phyloP scores from a whole-genome alignment of 306 rosid species.

The Cicer pinnatifidum region DNA sequence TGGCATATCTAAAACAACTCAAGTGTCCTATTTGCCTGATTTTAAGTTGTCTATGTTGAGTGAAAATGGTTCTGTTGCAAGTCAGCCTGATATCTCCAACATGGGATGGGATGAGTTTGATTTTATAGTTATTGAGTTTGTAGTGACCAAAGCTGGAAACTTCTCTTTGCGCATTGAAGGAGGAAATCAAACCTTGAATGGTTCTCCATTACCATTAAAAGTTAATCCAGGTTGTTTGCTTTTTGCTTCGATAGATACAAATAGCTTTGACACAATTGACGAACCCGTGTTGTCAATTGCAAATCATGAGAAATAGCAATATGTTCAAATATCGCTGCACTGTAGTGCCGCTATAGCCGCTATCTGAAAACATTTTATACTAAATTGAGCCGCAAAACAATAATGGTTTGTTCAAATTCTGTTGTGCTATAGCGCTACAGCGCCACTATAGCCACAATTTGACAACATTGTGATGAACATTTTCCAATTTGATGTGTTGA shows the following conservation, averaged over 20 bases:
- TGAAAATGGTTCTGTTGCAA: constrained; percentile 63
- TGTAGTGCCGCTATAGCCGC: too few species aligned
- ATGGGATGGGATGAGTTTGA: constrained; percentile 76
- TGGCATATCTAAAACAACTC: constrained; percentile 51
- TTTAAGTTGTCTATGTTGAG: constrained; percentile 54
- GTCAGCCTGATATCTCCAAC: constrained; percentile 54
- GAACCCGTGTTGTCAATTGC: too few species aligned
- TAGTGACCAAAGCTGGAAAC: constrained; percentile 63
- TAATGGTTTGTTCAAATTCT: too few species aligned
- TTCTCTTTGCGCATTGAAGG: constrained; percentile 60
- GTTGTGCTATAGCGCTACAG: too few species aligned
- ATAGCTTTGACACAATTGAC: not conserved
- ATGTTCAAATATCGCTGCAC: too few species aligned
- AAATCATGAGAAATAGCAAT: too few species aligned
- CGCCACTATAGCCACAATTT: too few species aligned
- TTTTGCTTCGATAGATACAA: constrained; percentile 24
- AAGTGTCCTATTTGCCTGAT: constrained; percentile 57
- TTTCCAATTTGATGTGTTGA: not conserved
- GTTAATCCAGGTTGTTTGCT: constrained; percentile 74
- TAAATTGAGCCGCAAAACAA: too few species aligned
- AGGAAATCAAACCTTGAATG: constrained; percentile 71
- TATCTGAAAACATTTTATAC: too few species aligned
- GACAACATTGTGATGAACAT: not conserved
- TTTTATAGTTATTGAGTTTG: constrained; percentile 62
- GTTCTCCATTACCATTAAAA: constrained; percentile 69